Percentiles rank a stretch among this genome's conserved stretches.
These are phyloP conservation scores for Paraconiothyrium sp. DNA, from an alignment of 2,329 filamentous ascomycete genomes.

Conservation along the genomic window DNA sequence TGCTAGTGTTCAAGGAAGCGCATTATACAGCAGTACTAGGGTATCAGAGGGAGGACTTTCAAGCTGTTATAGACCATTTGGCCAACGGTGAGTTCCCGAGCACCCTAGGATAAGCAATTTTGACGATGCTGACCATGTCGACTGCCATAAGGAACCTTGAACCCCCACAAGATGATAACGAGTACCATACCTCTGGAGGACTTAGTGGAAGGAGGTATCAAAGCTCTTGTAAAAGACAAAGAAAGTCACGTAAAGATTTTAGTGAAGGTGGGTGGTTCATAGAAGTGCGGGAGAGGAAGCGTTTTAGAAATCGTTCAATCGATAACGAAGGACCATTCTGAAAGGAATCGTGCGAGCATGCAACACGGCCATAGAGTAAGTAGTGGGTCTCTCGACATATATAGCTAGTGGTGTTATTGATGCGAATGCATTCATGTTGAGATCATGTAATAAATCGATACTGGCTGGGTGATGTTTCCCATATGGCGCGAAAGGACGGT, in stretches of 20 bases:
- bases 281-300: neutral
- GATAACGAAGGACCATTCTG: neutral
- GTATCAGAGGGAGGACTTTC: constrained; percentile 64
- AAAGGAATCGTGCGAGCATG: too few relatives aligned
- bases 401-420: too few relatives aligned
- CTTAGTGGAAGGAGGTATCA: constrained; percentile 66
- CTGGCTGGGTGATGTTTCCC: too few relatives aligned
- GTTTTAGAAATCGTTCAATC: neutral
- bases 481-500: too few relatives aligned
- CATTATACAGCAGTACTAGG: constrained; percentile 61
- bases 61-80: constrained; percentile 65
- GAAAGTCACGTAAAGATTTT: constrained; percentile 71
- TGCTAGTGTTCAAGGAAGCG: constrained; percentile 63
- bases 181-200: constrained; percentile 65
- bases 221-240: constrained; percentile 66
- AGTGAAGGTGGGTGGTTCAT: constrained; percentile 54
- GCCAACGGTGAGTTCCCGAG: constrained; percentile 37
- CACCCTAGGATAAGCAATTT: neutral
- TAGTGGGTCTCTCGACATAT: too few relatives aligned
- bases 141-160: constrained; percentile 55
- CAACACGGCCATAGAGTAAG: too few relatives aligned
- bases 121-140: constrained; percentile 4
- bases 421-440: too few relatives aligned
- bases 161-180: constrained; percentile 69
- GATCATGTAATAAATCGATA: too few relatives aligned